Evolutionary conservation across 208 protist genomes (phyloP), one percentile per base, ranked within the genome.

Genomic region (Leishmania mexicana): DNA sequence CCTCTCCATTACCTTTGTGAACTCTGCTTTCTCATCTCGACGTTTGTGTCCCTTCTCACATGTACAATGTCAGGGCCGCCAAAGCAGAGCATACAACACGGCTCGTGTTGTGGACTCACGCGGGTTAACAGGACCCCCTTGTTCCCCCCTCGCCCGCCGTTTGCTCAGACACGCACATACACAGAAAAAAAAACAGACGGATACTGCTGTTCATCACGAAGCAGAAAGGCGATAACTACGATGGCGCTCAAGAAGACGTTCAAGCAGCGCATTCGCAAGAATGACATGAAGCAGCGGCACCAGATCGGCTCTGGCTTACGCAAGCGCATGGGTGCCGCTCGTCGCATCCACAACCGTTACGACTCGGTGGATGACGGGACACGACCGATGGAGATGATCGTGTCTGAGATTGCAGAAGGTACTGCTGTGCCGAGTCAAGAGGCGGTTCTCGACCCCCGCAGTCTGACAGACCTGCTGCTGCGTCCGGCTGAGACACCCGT

Each of bases 231-330:
- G 28, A 40, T n/a, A 28, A 0, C 31, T 45, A 81, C 15, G 6
- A 80, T 85, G 81, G 72, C 85, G 1, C 45, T 81, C 1, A 97
- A 95, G 78, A 91, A 58, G 75, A 96, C 90, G 15, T 94, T 96
- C 83, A 96, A 98, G 87, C 83, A 95, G 84, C 92, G 95, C 65
- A 84, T 89, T 85, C 90, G 85, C 71, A 87, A 87, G 75, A 96
- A 93, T 90, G 92, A 94, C 82, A 88, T 96, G 88, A 93, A 91
- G 72, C 79, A 83, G 81, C 81, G 91, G 64, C 85, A 96, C 60
- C 84, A 92, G 51, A 85, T 91, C 24, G 81, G 90, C 28, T 77
- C 78, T 1, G 85, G 87, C 3, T 51, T 97, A 51, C 89, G 92
- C 7, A 94, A 96, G 71, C 90, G 92, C 72, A 93, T 95, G 80